Conservation (phyloP, 108 stramenopile genomes). For the Cyclotella atomus region DNA sequence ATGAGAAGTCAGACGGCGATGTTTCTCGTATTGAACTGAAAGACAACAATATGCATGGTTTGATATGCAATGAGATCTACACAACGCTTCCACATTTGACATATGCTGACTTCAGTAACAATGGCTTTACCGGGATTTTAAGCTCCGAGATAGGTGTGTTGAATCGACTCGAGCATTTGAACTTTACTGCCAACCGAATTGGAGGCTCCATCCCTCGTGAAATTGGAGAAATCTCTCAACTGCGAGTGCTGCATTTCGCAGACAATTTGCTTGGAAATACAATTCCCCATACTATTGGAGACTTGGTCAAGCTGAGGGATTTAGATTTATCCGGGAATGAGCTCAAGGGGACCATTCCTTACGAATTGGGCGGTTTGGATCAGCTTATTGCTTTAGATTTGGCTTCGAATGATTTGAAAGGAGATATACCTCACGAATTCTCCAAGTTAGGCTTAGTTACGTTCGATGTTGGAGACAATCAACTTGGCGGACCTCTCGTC, state of each 20-base stretch:
- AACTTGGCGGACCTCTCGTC: constrained; percentile 40
- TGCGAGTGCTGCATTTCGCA: constrained; percentile 31
- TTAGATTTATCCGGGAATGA: constrained; percentile 52
- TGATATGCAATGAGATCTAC: constrained; percentile 40
- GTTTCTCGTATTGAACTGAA: constrained; percentile 33
- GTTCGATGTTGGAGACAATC: constrained; percentile 43
- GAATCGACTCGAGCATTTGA: constrained; percentile 23
- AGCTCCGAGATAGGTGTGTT: constrained; percentile 17
- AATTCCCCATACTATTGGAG: constrained; percentile 36
- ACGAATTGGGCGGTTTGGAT: constrained; percentile 50
- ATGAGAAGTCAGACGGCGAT: constrained; percentile 30
- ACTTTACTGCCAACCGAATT: constrained; percentile 43
- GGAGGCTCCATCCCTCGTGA: constrained; percentile 28
- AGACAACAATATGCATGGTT: constrained; percentile 39
- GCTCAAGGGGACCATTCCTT: constrained; percentile 58
- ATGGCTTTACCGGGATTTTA: constrained; percentile 42
- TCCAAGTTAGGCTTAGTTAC: constrained; percentile 20
- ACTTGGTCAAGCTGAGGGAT: constrained; percentile 16
- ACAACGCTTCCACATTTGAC: constrained; percentile 34
- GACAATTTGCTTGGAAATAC: constrained; percentile 26
- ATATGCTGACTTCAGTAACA: constrained; percentile 43
- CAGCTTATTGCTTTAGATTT: constrained; percentile 37
- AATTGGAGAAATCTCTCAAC: constrained; percentile 30
- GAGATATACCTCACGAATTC: constrained; percentile 40
- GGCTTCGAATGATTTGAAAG: constrained; percentile 36